phyloP scores from a whole-genome alignment of 2,329 filamentous ascomycete species.

The Colletotrichum spinosum region DNA sequence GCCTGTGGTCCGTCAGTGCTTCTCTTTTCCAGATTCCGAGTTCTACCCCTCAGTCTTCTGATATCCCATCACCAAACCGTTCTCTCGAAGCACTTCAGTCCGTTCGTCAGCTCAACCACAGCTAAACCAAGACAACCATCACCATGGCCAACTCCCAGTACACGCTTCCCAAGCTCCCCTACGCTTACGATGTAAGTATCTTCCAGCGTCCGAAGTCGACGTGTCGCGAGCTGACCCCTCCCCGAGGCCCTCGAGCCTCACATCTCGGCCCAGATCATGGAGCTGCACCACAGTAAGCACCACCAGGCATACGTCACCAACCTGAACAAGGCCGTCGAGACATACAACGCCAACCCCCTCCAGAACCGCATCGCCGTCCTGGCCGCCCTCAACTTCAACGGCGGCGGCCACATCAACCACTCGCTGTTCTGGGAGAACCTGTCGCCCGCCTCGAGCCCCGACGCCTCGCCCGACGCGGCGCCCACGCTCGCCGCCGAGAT shows the following conservation, averaged over 20 bases:
- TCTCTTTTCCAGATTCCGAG: slow-evolving; percentile 1
- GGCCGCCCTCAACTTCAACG: slow-evolving; percentile 84
- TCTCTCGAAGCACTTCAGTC: neutral
- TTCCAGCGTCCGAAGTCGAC: neutral
- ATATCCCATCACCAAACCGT: neutral
- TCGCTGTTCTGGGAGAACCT: slow-evolving; percentile 92
- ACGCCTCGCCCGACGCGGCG: slow-evolving; percentile 66
- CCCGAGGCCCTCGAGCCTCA: slow-evolving; percentile 75
- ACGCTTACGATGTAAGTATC: slow-evolving; percentile 74
- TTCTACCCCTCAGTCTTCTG: slow-evolving; percentile 12
- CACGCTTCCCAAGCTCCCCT: slow-evolving; percentile 74
- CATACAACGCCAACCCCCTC: slow-evolving; percentile 60
- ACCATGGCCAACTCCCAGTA: slow-evolving; percentile 59
- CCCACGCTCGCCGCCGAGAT: slow-evolving; percentile 73
- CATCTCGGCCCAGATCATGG: slow-evolving; percentile 84
- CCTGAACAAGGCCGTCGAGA: slow-evolving; percentile 74
- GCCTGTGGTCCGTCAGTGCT: neutral
- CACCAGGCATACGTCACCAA: slow-evolving; percentile 84
- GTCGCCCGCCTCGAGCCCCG: slow-evolving; percentile 67
- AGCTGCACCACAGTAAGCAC: slow-evolving; percentile 83
- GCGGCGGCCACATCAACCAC: slow-evolving; percentile 94
- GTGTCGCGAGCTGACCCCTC: neutral
- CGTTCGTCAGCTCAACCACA: too few relatives aligned
- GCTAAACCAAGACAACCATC: neutral
- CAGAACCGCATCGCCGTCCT: slow-evolving; percentile 73